Conservation (phyloP, 805 yeast species). For the Barnettozyma salicaria region DNA sequence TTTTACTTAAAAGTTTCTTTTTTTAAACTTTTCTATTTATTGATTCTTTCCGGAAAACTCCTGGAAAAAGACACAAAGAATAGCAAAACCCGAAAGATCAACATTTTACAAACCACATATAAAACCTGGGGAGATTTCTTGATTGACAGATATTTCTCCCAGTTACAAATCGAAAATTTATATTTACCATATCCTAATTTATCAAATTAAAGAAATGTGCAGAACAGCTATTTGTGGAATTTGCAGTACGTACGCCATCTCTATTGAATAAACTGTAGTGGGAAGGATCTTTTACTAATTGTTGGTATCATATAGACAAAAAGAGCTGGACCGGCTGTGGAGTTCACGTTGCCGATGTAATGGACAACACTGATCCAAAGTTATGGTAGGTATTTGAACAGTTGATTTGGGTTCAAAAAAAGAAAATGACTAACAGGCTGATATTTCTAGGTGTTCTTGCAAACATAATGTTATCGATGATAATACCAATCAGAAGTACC, state of each 20-base stretch:
- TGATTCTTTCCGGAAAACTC: too few relatives aligned
- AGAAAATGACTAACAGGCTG: too few relatives aligned
- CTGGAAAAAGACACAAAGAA: too few relatives aligned
- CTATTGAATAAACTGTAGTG: background rate
- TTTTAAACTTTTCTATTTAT: too few relatives aligned
- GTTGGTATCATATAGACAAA: constrained; percentile 28
- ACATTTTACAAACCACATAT: too few relatives aligned
- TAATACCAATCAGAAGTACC: constrained; percentile 36
- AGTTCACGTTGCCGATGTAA: constrained; percentile 45
- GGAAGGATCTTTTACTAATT: background rate
- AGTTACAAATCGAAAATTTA: background rate
- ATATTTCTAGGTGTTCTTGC: constrained; percentile 44
- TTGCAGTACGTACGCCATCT: constrained; percentile 19
- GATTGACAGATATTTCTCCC: too few relatives aligned
- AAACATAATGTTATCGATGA: constrained; percentile 30
- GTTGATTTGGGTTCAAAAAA: too few relatives aligned
- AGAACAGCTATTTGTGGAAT: constrained; percentile 24
- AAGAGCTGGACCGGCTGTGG: constrained; percentile 67
- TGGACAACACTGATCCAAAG: constrained; percentile 42
- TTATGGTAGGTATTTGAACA: constrained; percentile 25
- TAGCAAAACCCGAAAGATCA: too few relatives aligned
- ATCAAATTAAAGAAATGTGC: constrained; percentile 18
- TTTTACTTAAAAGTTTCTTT: too few relatives aligned
- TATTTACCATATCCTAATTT: background rate
- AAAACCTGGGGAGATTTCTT: too few relatives aligned